Evolutionary conservation across 306 rosid species (phyloP), one percentile per base, ranked within the genome.

Genomic region (Ceratonia siliqua): DNA sequence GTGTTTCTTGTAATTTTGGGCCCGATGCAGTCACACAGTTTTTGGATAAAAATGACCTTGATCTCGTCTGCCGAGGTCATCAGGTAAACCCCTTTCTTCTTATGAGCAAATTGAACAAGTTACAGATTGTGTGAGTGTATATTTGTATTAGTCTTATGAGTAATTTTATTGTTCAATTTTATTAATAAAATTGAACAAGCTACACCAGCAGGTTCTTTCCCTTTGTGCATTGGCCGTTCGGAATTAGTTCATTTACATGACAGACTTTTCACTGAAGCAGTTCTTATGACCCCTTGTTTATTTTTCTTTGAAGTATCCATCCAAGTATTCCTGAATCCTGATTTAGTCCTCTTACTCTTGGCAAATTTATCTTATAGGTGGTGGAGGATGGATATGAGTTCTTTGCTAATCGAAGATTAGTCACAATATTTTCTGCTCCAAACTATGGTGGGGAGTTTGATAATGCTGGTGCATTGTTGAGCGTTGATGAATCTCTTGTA

Each of bases 381-480:
- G 97, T 89, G 78, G 97, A 91, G 78, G 97, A 91, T 52, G 97
- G 97, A 53, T 91, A 91, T 35, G 92, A 87, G 73, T 91, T 91
- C 82, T 91, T 91, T 0, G 97, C 97, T 7, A 86, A 83, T 48
- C 54, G 93, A 76, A 89, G 86, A 74, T 76, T 91, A 79, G 95
- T 91, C 72, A 91, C 97, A 0, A 91, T 91, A 80, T 91, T 91
- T 79, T 91, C 97, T 56, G 97, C 97, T 63, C 97, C 97, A 45
- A 91, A 91, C 80, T 91, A 91, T 58, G 97, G 97, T 2, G 97
- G 97, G 33, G 97, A 91, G 82, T 91, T 91, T 27, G 97, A 91
- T 78, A 91, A 91, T 18, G 97, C 87, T 0, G 97, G 97, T 27
- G 97, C 95, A 58, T 80, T 91, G 52, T 76, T 89, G 77, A 89